phyloP scores from a whole-genome alignment of 2,329 filamentous ascomycete genomes.

The Aspergillus clavatus region DNA sequence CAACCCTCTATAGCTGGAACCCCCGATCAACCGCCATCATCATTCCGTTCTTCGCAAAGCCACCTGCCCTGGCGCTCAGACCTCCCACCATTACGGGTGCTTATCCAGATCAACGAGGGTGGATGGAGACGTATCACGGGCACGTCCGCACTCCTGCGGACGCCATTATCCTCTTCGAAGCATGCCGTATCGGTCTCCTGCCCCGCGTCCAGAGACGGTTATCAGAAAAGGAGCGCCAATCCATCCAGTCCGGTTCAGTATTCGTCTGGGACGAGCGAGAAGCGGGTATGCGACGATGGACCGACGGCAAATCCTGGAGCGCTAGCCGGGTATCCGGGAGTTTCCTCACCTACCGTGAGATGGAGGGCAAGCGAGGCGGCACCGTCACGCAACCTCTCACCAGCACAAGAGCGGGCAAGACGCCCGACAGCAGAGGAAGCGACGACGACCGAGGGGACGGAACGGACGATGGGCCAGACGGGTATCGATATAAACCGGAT shows the following conservation, averaged over 20 bases:
- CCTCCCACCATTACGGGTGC: constrained; percentile 14
- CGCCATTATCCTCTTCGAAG: constrained; percentile 97
- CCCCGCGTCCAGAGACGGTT: constrained; percentile 87
- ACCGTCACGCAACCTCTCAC: constrained; percentile 57
- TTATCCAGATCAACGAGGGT: constrained; percentile 21
- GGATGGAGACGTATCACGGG: constrained; percentile 95
- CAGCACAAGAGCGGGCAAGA: constrained; percentile 63
- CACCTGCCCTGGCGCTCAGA: constrained; percentile 18
- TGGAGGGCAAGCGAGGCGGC: constrained; percentile 95
- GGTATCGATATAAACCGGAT: constrained; percentile 91
- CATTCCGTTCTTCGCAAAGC: constrained; percentile 11
- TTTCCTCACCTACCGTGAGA: constrained; percentile 95
- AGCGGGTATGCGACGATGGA: constrained; percentile 97
- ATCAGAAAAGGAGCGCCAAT: constrained; percentile 94
- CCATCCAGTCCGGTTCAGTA: constrained; percentile 92
- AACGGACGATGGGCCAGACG: constrained; percentile 70
- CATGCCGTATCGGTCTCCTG: constrained; percentile 80
- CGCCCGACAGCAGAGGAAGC: constrained; percentile 75
- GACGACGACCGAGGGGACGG: constrained; percentile 73
- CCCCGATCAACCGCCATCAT: constrained; percentile 1
- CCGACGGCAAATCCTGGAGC: constrained; percentile 98
- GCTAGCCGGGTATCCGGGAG: constrained; percentile 95
- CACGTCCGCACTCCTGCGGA: constrained; percentile 93
- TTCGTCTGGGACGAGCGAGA: constrained; percentile 99
- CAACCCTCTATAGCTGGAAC: constrained; percentile 3